phyloP scores from a whole-genome alignment of 2,329 filamentous ascomycete genomes.

The Davidsoniella eucalypti region DNA sequence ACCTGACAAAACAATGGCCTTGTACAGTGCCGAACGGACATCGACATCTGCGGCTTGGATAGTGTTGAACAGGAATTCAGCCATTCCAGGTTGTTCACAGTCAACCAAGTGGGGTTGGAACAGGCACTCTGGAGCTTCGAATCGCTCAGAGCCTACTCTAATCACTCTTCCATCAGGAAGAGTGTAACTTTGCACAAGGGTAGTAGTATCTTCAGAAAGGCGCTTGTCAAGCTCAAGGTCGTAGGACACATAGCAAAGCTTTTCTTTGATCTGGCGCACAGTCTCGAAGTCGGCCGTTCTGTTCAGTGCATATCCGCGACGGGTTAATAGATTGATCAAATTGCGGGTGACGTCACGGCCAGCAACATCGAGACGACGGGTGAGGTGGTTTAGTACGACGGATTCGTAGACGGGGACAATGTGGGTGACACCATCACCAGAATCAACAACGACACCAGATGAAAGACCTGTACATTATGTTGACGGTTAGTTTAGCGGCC shows the following conservation, averaged over 20 bases:
- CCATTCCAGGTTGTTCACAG: slow-evolving; percentile 90
- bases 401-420: slow-evolving; percentile 98
- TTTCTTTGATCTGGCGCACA: slow-evolving; percentile 98
- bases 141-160: slow-evolving; percentile 87
- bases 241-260: slow-evolving; percentile 98
- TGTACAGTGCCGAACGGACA: slow-evolving; percentile 83
- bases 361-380: slow-evolving; percentile 81
- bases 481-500: not conserved
- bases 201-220: slow-evolving; percentile 91
- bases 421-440: slow-evolving; percentile 93
- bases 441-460: slow-evolving; percentile 95
- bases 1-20: slow-evolving; percentile 90
- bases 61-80: slow-evolving; percentile 96
- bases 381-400: slow-evolving; percentile 93
- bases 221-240: slow-evolving; percentile 92
- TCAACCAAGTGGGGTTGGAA: slow-evolving; percentile 98
- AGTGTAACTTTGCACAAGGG: slow-evolving; percentile 94
- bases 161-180: slow-evolving; percentile 93
- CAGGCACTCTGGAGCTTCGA: slow-evolving; percentile 93
- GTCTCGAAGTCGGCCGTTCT: slow-evolving; percentile 98
- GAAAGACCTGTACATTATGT: slow-evolving; percentile 44
- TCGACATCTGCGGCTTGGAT: slow-evolving; percentile 94
- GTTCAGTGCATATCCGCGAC: slow-evolving; percentile 91
- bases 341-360: slow-evolving; percentile 97
- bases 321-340: slow-evolving; percentile 82